A percentile compares a stretch with the other conserved stretches of the same genome.
Conservation (phyloP, 495 filamentous ascomycete species). For the Annulohypoxylon stygium region DNA sequence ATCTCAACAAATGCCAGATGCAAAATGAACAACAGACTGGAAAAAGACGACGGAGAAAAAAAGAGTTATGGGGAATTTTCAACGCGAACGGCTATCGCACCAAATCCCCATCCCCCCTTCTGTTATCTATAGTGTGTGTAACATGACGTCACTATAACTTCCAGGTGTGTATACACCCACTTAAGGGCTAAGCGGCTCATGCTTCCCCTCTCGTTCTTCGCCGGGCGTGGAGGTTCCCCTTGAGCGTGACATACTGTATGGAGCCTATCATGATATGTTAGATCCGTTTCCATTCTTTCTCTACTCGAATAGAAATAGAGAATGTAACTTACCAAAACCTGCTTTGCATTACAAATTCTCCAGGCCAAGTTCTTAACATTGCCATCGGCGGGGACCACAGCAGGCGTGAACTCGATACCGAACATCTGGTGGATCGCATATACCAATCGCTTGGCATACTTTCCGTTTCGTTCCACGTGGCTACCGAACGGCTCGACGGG, state of each 20-base stretch:
- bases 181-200: conserved; percentile 23
- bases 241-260: conserved; percentile 74
- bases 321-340: conserved; percentile 80
- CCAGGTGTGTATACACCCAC: not conserved
- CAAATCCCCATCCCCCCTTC: conserved; percentile 1
- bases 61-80: too few relatives aligned
- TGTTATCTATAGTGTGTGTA: not conserved
- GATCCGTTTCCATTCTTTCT: too few relatives aligned
- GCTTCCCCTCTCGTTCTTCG: conserved; percentile 57
- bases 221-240: conserved; percentile 67
- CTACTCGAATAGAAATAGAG: not conserved
- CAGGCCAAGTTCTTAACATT: conserved; percentile 91
- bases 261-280: conserved; percentile 65
- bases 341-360: conserved; percentile 95
- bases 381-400: conserved; percentile 93
- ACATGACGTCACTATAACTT: not conserved
- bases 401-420: conserved; percentile 93
- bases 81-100: not conserved
- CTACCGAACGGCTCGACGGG: conserved; percentile 85
- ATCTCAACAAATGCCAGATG: conserved; percentile 25
- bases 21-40: not conserved
- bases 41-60: not conserved
- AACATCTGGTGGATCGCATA: conserved; percentile 98
- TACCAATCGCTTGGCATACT: conserved; percentile 88
- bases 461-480: conserved; percentile 85